phyloP scores from a whole-genome alignment of 352 stramenopile genomes.

The Elongisporangium undulatum region DNA sequence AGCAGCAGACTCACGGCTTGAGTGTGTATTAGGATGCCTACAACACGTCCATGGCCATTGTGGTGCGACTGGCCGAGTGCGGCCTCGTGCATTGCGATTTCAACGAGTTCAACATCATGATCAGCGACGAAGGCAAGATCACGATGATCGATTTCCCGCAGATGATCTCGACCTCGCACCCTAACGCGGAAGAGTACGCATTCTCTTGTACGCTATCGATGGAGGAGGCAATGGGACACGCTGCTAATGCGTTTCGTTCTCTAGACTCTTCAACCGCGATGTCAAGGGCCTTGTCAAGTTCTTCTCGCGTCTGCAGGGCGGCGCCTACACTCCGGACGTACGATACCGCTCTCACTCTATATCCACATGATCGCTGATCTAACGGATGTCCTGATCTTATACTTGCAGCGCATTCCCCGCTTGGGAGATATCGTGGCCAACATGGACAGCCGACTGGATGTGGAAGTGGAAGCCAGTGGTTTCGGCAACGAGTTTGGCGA shows the following conservation, averaged over 20 bases:
- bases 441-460: conserved; percentile 51
- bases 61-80: conserved; percentile 95
- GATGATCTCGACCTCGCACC: conserved; percentile 98
- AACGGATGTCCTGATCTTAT: not conserved
- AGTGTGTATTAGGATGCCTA: conserved; percentile 84
- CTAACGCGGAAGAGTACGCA: conserved; percentile 95
- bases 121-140: conserved; percentile 90
- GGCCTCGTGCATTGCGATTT: conserved; percentile 99
- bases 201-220: conserved; percentile 1
- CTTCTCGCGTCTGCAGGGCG: conserved; percentile 86
- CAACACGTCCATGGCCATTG: conserved; percentile 92
- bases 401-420: conserved; percentile 38
- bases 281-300: conserved; percentile 96
- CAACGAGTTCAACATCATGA: conserved; percentile 99
- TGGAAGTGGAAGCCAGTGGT: conserved; percentile 73
- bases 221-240: conserved; percentile 29
- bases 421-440: conserved; percentile 70
- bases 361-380: conserved; percentile 11
- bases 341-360: conserved; percentile 27
- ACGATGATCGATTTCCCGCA: conserved; percentile 99
- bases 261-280: conserved; percentile 92
- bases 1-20: too few species aligned
- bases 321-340: conserved; percentile 83
- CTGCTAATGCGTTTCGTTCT: conserved; percentile 49
- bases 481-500: conserved; percentile 80